phyloP scores from a whole-genome alignment of 495 filamentous ascomycete species.

The Daldinia loculata region DNA sequence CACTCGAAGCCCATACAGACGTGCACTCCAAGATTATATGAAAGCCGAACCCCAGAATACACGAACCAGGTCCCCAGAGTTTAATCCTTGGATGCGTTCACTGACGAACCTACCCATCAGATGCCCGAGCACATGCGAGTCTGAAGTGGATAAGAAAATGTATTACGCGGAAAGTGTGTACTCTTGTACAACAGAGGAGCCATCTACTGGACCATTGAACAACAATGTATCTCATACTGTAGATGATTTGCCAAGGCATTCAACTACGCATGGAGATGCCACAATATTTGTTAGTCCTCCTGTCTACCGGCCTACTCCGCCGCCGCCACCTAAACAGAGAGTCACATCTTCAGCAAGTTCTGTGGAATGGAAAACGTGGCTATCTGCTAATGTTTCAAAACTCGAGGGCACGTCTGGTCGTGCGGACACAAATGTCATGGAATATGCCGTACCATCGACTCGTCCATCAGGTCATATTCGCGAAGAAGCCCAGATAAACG shows the following conservation, averaged over 20 bases:
- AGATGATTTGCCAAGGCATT: constrained; percentile 20
- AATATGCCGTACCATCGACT: constrained; percentile 50
- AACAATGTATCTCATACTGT: constrained; percentile 8
- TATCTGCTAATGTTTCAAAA: constrained; percentile 61
- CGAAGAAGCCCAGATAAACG: constrained; percentile 67
- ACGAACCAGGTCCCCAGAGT: constrained; percentile 47
- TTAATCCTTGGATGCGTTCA: constrained; percentile 61
- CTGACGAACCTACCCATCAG: constrained; percentile 42
- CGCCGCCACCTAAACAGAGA: constrained; percentile 45
- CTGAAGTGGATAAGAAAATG: constrained; percentile 45
- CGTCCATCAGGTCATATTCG: constrained; percentile 61
- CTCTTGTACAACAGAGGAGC: constrained; percentile 46
- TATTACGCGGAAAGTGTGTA: constrained; percentile 57
- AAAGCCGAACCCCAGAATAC: constrained; percentile 42
- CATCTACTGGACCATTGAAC: not conserved
- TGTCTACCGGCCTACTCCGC: constrained; percentile 36
- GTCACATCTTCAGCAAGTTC: constrained; percentile 55
- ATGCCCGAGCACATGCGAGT: constrained; percentile 43
- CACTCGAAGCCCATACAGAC: constrained; percentile 64
- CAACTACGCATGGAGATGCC: constrained; percentile 36
- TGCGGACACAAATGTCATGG: constrained; percentile 42
- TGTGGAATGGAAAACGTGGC: constrained; percentile 62
- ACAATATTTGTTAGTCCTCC: constrained; percentile 44
- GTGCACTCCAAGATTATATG: constrained; percentile 57
- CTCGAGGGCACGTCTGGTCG: constrained; percentile 50